These are phyloP conservation scores for Eucalyptus paniculata DNA, from an alignment of 345 rosid genomes.

Conservation along the genomic window DNA sequence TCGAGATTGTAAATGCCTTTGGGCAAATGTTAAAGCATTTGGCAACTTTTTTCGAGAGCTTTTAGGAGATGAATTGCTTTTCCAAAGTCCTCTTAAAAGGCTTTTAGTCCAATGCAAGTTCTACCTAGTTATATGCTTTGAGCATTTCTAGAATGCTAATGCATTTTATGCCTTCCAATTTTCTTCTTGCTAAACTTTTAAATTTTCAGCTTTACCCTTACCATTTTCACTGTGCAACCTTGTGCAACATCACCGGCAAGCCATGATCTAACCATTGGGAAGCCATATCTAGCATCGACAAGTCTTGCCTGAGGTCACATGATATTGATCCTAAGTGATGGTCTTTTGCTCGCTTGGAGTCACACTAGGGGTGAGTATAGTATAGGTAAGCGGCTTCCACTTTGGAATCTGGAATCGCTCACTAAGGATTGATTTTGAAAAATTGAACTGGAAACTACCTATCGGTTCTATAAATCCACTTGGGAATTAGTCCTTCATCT, in stretches of 20 bases:
- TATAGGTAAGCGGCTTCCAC: fast-evolving
- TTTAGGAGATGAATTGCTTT: neutral
- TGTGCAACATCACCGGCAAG: neutral
- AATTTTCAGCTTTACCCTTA: neutral
- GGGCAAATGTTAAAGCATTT: neutral
- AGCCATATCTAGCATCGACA: neutral
- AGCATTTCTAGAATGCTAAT: neutral
- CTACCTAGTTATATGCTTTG: neutral
- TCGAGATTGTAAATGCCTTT: neutral
- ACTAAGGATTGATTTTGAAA: too few species aligned
- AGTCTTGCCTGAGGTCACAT: fast-evolving
- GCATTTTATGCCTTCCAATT: neutral
- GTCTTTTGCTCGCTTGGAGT: neutral
- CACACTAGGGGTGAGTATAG: neutral
- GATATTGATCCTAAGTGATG: neutral
- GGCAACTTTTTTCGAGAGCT: neutral
- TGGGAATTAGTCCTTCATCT: too few species aligned
- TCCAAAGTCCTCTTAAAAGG: neutral
- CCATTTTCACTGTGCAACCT: neutral
- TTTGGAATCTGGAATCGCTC: too few species aligned
- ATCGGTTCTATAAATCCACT: too few species aligned
- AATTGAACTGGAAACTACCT: fast-evolving
- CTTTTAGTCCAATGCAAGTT: neutral
- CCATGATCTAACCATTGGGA: too few species aligned
- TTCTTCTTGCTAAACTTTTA: neutral